Evolutionary conservation across 306 rosid genomes (phyloP).

Genomic region (Prinsepia uniflora): DNA sequence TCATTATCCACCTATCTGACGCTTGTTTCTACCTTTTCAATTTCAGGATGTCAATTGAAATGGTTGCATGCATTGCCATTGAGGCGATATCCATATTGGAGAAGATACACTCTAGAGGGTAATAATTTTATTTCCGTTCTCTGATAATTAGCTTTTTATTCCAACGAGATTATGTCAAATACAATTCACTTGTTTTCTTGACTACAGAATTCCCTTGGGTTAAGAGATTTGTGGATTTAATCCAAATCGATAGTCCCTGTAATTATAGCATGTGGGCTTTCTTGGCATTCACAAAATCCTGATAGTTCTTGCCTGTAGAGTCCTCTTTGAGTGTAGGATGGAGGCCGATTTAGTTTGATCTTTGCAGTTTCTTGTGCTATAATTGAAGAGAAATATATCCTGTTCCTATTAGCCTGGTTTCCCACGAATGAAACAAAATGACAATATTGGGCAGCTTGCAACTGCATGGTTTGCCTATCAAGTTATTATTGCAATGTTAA

Average conservation of each 20-base stretch:
- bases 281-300: not conserved
- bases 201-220: not conserved
- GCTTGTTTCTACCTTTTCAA: not conserved
- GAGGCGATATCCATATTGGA: constrained; percentile 54
- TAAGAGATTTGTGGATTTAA: not conserved
- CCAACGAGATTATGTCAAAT: not conserved
- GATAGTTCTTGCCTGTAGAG: not conserved
- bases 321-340: not conserved
- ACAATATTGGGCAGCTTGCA: not conserved
- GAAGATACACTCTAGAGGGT: constrained; percentile 53
- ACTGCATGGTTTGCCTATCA: not conserved
- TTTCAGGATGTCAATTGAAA: constrained; percentile 52
- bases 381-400: not conserved
- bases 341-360: not conserved
- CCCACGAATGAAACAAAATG: not conserved
- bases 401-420: not conserved
- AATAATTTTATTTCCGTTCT: constrained; percentile 22
- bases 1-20: not conserved
- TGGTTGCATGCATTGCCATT: constrained; percentile 56
- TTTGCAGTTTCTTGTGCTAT: not conserved
- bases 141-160: not conserved
- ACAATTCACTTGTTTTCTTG: not conserved
- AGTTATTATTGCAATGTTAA: not conserved
- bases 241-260: not conserved
- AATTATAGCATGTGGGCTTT: not conserved